Percentiles rank a stretch among this genome's conserved stretches.
These are phyloP conservation scores for Lepraria neglecta DNA, from an alignment of 495 filamentous ascomycete species.

Conservation along the genomic window DNA sequence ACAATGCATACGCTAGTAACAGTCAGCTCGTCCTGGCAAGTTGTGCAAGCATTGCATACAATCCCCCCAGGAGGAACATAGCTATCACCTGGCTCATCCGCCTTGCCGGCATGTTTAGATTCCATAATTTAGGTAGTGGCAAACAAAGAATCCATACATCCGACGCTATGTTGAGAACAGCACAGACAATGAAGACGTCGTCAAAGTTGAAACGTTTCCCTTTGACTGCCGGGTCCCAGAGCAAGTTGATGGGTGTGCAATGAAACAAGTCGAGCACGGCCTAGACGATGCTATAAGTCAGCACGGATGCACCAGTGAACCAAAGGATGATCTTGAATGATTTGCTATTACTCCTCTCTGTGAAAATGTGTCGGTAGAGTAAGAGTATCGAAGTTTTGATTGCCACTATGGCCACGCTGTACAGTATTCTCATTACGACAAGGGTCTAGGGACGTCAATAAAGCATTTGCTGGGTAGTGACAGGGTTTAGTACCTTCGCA, in stretches of 20 bases:
- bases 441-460: background rate
- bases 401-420: constrained; percentile 3
- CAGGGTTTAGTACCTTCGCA: constrained; percentile 14
- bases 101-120: background rate
- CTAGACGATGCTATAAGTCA: constrained; percentile 1
- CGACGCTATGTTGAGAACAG: background rate
- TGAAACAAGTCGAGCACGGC: background rate
- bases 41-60: background rate
- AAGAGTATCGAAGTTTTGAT: constrained; percentile 9
- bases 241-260: background rate
- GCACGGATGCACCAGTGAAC: constrained; percentile 1
- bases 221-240: constrained; percentile 8
- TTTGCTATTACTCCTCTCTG: background rate
- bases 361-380: constrained; percentile 8
- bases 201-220: constrained; percentile 4
- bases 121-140: constrained; percentile 5
- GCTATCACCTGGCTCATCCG: background rate
- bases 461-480: no score
- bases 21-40: background rate
- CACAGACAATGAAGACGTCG: background rate
- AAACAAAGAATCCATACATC: constrained; percentile 8
- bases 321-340: constrained; percentile 8
- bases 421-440: background rate
- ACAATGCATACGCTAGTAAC: background rate
- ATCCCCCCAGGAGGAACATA: constrained; percentile 10